Evolutionary conservation across 2,329 filamentous ascomycete species (phyloP).

Genomic region (Fonsecaea erecta): DNA sequence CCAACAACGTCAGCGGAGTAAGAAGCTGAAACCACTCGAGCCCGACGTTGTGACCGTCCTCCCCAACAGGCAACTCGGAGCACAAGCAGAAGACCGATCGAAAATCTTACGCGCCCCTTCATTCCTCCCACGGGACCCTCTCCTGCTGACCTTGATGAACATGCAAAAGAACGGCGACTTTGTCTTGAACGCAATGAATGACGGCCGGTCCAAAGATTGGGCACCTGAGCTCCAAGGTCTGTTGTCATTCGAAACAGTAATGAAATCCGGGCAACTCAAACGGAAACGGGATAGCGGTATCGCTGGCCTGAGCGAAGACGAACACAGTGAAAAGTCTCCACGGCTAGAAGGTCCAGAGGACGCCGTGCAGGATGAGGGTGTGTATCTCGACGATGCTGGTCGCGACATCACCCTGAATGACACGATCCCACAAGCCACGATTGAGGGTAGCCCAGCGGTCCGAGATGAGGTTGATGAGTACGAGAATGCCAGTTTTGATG

Average conservation of each 20-base stretch:
- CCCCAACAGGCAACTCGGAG: slow-evolving; percentile 76
- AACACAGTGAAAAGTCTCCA: slow-evolving; percentile 68
- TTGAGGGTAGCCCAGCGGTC: slow-evolving; percentile 52
- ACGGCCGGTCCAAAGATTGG: slow-evolving; percentile 78
- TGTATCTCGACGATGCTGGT: slow-evolving; percentile 59
- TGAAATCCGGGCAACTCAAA: slow-evolving; percentile 79
- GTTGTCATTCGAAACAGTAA: slow-evolving; percentile 81
- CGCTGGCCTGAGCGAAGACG: slow-evolving; percentile 69
- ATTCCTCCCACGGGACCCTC: slow-evolving; percentile 85
- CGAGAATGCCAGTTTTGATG: slow-evolving; percentile 49
- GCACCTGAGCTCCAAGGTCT: slow-evolving; percentile 92
- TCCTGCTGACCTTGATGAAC: slow-evolving; percentile 83
- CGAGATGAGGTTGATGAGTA: slow-evolving; percentile 52
- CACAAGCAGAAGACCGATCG: slow-evolving; percentile 82
- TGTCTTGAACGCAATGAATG: slow-evolving; percentile 82
- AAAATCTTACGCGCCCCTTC: slow-evolving; percentile 82
- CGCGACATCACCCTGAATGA: slow-evolving; percentile 63
- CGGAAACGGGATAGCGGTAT: slow-evolving; percentile 90
- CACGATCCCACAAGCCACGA: slow-evolving; percentile 45
- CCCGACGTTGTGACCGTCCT: slow-evolving; percentile 83
- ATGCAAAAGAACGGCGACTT: slow-evolving; percentile 92
- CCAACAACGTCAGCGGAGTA: slow-evolving; percentile 72
- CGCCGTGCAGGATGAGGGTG: slow-evolving; percentile 57
- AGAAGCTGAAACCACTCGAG: slow-evolving; percentile 79
- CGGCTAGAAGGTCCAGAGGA: slow-evolving; percentile 67